Conservation (phyloP, 208 protist genomes). For the Vickermania ingenoplastis region DNA sequence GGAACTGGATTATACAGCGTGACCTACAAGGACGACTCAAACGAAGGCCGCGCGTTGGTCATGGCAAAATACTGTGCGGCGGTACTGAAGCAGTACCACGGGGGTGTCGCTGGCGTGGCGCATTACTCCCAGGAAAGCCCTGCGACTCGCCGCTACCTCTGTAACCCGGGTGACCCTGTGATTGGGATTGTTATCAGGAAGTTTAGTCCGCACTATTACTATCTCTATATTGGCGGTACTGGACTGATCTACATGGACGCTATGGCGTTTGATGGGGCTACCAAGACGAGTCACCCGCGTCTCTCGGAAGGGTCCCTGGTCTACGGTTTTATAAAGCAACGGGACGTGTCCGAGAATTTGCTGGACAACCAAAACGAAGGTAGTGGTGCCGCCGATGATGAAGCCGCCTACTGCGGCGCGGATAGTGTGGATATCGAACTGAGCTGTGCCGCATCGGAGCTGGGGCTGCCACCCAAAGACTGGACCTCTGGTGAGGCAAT, state of each 20-base stretch:
- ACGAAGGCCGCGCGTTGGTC: constrained; percentile 14
- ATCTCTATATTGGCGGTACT: constrained; percentile 46
- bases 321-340: constrained; percentile 59
- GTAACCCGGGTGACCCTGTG: constrained; percentile 47
- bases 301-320: constrained; percentile 64
- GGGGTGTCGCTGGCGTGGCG: constrained; percentile 11
- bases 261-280: constrained; percentile 77
- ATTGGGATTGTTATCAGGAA: constrained; percentile 52
- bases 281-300: constrained; percentile 62
- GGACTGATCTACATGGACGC: constrained; percentile 51
- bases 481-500: constrained; percentile 75
- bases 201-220: constrained; percentile 41
- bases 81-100: constrained; percentile 14
- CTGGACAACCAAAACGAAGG: constrained; percentile 6
- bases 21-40: constrained; percentile 5
- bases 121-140: constrained; percentile 42
- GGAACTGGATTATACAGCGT: constrained; percentile 48
- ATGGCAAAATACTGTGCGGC: constrained; percentile 54
- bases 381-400: neutral
- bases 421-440: constrained; percentile 43
- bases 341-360: constrained; percentile 10
- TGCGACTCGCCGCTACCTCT: constrained; percentile 45
- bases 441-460: constrained; percentile 60
- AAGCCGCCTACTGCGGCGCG: neutral
- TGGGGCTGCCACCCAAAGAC: constrained; percentile 61